These are phyloP conservation scores for Metschnikowia corniflorae DNA, from an alignment of 805 yeast genomes.

Conservation along the genomic window DNA sequence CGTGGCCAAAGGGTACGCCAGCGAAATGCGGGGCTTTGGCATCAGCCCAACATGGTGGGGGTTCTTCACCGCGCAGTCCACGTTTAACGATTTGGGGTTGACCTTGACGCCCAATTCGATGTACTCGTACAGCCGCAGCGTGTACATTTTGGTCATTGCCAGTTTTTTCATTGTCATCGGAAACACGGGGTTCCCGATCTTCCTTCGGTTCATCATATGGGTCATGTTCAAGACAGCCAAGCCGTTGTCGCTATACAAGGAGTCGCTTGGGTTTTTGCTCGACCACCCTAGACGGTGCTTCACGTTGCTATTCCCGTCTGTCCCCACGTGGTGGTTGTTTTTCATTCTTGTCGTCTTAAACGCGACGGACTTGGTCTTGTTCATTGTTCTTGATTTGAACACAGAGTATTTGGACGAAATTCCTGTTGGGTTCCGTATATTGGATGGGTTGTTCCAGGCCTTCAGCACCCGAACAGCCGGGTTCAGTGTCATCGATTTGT, in stretches of 20 bases:
- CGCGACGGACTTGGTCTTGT: constrained; percentile 73
- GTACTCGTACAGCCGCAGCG: constrained; percentile 58
- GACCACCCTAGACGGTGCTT: constrained; percentile 98
- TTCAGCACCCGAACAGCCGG: constrained; percentile 95
- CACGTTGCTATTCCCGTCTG: constrained; percentile 84
- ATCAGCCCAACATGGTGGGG: constrained; percentile 91
- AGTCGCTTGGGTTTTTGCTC: constrained; percentile 77
- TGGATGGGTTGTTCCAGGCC: constrained; percentile 88
- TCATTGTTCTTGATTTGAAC: constrained; percentile 71
- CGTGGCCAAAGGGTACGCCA: constrained; percentile 38
- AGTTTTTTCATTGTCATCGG: constrained; percentile 82
- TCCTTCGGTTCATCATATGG: constrained; percentile 83
- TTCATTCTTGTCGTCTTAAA: constrained; percentile 70
- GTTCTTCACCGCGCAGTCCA: constrained; percentile 72
- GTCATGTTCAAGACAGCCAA: constrained; percentile 61
- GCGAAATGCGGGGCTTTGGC: constrained; percentile 50
- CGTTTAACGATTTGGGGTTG: constrained; percentile 83
- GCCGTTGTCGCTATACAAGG: constrained; percentile 60
- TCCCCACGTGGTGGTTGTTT: constrained; percentile 94
- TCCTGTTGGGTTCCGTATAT: constrained; percentile 62
- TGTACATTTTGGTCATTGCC: constrained; percentile 60
- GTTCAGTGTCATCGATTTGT: constrained; percentile 65
- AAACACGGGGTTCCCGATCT: constrained; percentile 90
- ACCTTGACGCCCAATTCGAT: constrained; percentile 82
- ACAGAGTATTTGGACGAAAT: constrained; percentile 45